Evolutionary conservation across 495 filamentous ascomycete species (phyloP).

Genomic region (Aspergillus bridgeri): DNA sequence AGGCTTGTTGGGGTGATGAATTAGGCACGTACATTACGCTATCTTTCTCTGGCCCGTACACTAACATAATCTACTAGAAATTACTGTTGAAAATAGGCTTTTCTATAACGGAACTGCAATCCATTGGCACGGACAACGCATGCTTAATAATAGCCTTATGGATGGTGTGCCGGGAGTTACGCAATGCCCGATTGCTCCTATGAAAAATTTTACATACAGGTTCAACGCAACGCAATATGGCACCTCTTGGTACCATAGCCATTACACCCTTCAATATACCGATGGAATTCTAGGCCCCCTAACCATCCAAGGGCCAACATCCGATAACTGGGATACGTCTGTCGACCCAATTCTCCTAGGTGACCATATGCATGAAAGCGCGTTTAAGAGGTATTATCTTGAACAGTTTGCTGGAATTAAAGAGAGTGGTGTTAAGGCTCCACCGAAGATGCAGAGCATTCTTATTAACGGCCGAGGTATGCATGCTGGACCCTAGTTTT

Average conservation of each 20-base stretch:
- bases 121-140: constrained; percentile 47
- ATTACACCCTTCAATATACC: constrained; percentile 58
- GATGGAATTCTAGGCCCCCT: constrained; percentile 24
- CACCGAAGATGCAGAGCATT: constrained; percentile 3
- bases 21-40: neutral
- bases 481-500: neutral
- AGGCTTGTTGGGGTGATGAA: constrained; percentile 11
- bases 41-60: too few species aligned
- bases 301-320: constrained; percentile 43
- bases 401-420: constrained; percentile 1
- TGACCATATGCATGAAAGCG: constrained; percentile 44
- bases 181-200: constrained; percentile 63
- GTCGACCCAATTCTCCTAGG: constrained; percentile 52
- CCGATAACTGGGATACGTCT: constrained; percentile 60
- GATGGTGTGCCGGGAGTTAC: constrained; percentile 65
- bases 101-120: constrained; percentile 57
- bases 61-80: neutral
- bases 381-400: constrained; percentile 7
- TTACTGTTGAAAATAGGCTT: constrained; percentile 40
- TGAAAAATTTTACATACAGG: constrained; percentile 60
- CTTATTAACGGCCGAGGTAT: constrained; percentile 23
- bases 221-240: constrained; percentile 68
- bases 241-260: constrained; percentile 75
- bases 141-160: constrained; percentile 39
- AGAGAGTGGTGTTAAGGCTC: neutral